Conservation (phyloP, 2,329 filamentous ascomycete genomes). For the Karstenula rhodostoma region DNA sequence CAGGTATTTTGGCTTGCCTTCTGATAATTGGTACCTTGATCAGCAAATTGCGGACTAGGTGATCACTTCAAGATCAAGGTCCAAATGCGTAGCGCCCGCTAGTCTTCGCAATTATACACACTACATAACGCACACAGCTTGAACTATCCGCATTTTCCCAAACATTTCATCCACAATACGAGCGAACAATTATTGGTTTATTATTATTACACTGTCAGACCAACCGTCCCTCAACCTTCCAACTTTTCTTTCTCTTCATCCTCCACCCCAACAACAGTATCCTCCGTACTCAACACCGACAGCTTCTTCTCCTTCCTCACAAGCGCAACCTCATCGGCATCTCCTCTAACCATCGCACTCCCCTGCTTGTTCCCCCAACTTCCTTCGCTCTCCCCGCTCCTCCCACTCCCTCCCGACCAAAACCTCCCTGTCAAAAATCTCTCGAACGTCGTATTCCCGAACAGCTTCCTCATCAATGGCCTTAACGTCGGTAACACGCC, state of each 20-base stretch:
- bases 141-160: neutral
- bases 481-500: constrained; percentile 30
- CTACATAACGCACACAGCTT: no score
- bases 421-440: constrained; percentile 22
- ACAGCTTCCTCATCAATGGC: constrained; percentile 26
- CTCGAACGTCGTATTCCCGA: constrained; percentile 22
- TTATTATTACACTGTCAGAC: neutral
- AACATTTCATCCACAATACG: neutral
- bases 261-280: neutral
- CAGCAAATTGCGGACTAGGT: constrained; percentile 28
- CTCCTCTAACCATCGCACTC: constrained; percentile 10
- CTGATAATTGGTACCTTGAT: constrained; percentile 60
- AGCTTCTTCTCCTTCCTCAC: constrained; percentile 2
- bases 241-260: constrained; percentile 7
- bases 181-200: neutral
- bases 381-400: constrained; percentile 1
- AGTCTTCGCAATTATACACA: no score
- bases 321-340: constrained; percentile 13
- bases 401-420: constrained; percentile 2
- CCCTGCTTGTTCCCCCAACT: constrained; percentile 19
- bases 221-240: neutral
- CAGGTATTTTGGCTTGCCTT: constrained; percentile 60
- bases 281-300: constrained; percentile 2
- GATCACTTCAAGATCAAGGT: constrained; percentile 1
- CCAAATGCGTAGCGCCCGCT: no score